Evolutionary conservation across 2,329 filamentous ascomycete species (phyloP).

Genomic region (Claviceps fusiformis): DNA sequence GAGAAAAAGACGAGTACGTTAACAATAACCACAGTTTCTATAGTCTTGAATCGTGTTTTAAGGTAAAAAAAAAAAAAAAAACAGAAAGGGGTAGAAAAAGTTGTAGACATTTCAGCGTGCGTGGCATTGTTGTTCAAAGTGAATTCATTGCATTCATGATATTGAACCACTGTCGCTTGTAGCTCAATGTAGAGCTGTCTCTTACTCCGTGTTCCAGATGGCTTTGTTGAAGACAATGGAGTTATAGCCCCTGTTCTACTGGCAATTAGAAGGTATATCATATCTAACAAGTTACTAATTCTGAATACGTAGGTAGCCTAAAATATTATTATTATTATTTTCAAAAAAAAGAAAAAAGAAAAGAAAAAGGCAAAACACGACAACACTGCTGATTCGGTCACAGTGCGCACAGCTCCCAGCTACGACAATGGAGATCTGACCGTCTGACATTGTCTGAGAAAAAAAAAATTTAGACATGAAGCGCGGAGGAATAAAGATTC

Average conservation of each 20-base stretch:
- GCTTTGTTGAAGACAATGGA: background rate
- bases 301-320: background rate
- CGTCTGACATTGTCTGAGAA: background rate
- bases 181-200: background rate
- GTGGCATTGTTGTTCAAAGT: background rate
- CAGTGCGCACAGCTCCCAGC: background rate
- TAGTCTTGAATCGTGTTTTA: background rate
- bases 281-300: background rate
- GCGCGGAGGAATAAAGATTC: background rate
- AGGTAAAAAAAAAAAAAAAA: too few relatives aligned
- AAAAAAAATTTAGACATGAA: background rate
- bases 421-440: background rate
- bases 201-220: background rate
- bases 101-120: background rate
- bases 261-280: background rate
- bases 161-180: background rate
- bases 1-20: background rate
- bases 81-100: too few relatives aligned
- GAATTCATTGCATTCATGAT: background rate
- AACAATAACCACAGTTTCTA: background rate
- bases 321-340: background rate
- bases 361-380: background rate
- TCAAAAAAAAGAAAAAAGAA: too few relatives aligned
- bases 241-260: background rate
- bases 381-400: background rate